Evolutionary conservation across 139 green algal genomes (phyloP), one percentile per base, ranked within the genome.

Genomic region (Picochlorum sp.): DNA sequence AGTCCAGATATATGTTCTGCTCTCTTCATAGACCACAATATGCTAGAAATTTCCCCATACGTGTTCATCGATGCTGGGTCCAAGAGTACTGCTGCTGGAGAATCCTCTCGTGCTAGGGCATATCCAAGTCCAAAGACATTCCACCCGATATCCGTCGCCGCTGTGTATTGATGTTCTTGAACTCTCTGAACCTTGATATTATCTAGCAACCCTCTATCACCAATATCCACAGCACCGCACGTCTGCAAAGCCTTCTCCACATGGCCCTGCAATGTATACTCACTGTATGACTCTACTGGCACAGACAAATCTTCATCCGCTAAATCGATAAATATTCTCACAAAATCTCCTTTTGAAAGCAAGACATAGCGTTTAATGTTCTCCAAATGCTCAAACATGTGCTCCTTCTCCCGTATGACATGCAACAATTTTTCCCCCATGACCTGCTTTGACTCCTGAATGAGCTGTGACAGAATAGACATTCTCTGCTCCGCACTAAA

Each of bases 321-420:
- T 6, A 73, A 24, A 44, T 94, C 87, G 64, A 94, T 83, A 56
- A 94, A 75, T 20, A 66, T 66, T 16, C 77, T 61, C 38, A 91
- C 83, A 73, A 96, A 97, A 80, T 97, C 91, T 24, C 89, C 87
- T 77, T 96, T 92, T 2, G 87, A 87, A 23, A 97, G 78, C 60
- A 98, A 82, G 56, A 98, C 69, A 77, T 94, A 97, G 45, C 82
- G 77, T 61, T 89, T 84, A 16, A 97, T 71, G 32, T 91, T 91
- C 0, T 81, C 64, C 54, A 80, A 89, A 76, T 98, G 92, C 56
- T 79, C 66, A 21, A 61, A 59, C 58, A 97, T 80, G 44, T 77
- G 49, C 65, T 85, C 85, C 15, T 72, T 80, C 6, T 76, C 58
- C 41, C 87, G 82, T 47, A 97, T 57, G 26, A 91, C 79, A 34